These are phyloP conservation scores for Pythium dissotocum DNA, from an alignment of 352 stramenopile genomes.

Conservation along the genomic window DNA sequence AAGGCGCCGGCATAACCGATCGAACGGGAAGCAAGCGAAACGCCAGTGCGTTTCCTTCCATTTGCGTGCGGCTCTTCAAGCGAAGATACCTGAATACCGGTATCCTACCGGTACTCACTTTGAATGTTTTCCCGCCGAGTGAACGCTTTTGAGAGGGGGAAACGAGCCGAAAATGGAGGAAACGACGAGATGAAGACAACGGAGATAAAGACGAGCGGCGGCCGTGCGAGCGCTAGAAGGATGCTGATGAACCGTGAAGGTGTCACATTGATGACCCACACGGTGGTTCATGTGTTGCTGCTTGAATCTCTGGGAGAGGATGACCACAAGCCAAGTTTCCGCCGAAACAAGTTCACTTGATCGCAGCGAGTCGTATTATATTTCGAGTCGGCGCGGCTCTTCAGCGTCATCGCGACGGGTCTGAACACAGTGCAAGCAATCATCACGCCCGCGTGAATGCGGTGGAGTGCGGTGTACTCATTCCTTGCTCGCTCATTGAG, in stretches of 20 bases:
- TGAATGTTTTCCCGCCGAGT: conserved; percentile 6
- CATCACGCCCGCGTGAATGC: not conserved
- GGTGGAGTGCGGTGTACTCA: not conserved
- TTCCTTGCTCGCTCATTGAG: not conserved
- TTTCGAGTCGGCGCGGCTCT: conserved; percentile 2
- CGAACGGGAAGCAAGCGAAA: conserved; percentile 7
- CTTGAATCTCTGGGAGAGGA: not conserved
- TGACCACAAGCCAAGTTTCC: not conserved
- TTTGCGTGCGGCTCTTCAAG: not conserved
- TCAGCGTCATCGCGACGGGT: not conserved
- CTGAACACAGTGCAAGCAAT: not conserved
- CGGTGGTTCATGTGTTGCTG: not conserved
- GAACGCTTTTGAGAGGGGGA: not conserved
- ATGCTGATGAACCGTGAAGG: not conserved
- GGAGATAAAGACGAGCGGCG: not conserved
- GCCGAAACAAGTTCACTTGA: not conserved
- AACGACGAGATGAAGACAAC: not conserved
- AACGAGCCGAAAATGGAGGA: not conserved
- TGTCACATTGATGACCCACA: not conserved
- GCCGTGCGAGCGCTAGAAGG: not conserved
- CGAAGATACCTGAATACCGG: conserved; percentile 7
- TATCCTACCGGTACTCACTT: not conserved
- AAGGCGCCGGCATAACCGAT: conserved; percentile 3
- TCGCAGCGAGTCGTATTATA: not conserved
- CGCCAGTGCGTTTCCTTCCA: not conserved